A percentile compares a stretch with the other conserved stretches of the same genome.
Conservation (phyloP, 345 rosid genomes). For the Dipteronia sinensis region DNA sequence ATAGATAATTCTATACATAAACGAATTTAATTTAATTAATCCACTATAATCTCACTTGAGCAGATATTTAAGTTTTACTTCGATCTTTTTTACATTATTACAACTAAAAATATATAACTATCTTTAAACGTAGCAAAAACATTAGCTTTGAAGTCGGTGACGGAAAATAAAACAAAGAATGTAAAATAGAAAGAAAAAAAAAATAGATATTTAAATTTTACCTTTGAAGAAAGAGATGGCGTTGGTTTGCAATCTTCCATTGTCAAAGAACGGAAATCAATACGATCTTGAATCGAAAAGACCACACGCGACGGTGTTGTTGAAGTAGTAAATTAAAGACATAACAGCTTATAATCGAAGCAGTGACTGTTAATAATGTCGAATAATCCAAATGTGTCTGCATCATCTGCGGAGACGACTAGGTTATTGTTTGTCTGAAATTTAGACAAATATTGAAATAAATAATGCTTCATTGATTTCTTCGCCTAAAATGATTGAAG, state of each 20-base stretch:
- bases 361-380: conserved; percentile 7
- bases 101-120: neutral
- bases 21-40: neutral
- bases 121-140: too few relatives aligned
- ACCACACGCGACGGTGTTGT: neutral
- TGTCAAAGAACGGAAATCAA: conserved; percentile 1
- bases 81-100: neutral
- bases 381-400: conserved; percentile 23
- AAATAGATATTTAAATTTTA: neutral
- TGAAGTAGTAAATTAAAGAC: conserved; percentile 13
- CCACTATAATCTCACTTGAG: neutral
- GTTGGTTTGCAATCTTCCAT: conserved; percentile 34
- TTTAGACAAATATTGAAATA: neutral
- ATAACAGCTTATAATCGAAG: conserved; percentile 7
- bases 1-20: neutral
- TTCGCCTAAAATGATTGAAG: conserved; percentile 22
- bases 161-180: neutral
- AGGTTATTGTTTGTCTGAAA: conserved; percentile 17
- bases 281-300: neutral
- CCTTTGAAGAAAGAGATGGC: conserved; percentile 29
- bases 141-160: too few relatives aligned
- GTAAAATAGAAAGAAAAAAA: neutral
- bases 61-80: neutral
- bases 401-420: conserved; percentile 23
- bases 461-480: conserved; percentile 18